Conservation (phyloP, 495 filamentous ascomycete genomes). For the Aspergillus conjunctus region DNA sequence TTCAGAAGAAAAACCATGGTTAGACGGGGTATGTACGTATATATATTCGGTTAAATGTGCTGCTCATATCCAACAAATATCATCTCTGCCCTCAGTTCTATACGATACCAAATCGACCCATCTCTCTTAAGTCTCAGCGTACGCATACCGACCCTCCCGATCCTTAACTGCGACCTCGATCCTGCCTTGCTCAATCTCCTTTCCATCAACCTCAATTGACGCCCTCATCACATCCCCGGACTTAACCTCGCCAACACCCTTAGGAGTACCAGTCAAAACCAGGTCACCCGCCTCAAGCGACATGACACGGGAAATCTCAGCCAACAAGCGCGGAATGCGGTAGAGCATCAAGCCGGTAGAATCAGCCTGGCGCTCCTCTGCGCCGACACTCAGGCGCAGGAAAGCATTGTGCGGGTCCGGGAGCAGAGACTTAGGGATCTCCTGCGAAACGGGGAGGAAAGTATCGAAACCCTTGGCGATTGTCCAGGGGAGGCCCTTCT, state of each 20-base stretch:
- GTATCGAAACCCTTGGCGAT: conserved; percentile 98
- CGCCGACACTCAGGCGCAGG: conserved; percentile 80
- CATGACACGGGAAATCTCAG: conserved; percentile 93
- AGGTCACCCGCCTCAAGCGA: conserved; percentile 89
- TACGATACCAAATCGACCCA: not conserved
- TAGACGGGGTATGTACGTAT: conserved; percentile 13
- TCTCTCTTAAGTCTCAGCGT: conserved; percentile 44
- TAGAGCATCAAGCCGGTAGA: conserved; percentile 91
- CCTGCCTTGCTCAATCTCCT: conserved; percentile 81
- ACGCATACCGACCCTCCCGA: conserved; percentile 53
- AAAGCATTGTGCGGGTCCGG: conserved; percentile 86
- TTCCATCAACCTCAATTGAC: conserved; percentile 77
- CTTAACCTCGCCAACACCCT: conserved; percentile 86
- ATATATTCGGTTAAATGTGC: not conserved
- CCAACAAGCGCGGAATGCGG: conserved; percentile 79
- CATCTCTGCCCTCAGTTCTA: not conserved
- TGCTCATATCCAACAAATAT: not conserved
- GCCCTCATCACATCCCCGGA: conserved; percentile 89
- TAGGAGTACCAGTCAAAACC: conserved; percentile 92
- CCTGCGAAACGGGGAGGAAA: conserved; percentile 80
- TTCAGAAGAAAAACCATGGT: too few relatives aligned
- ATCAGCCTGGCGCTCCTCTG: conserved; percentile 74
- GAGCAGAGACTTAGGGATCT: conserved; percentile 75
- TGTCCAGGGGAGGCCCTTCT: conserved; percentile 94
- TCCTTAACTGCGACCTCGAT: conserved; percentile 85